phyloP scores from a whole-genome alignment of 1,284 basidiomycete species.

The Cutaneotrichosporon sp. region DNA sequence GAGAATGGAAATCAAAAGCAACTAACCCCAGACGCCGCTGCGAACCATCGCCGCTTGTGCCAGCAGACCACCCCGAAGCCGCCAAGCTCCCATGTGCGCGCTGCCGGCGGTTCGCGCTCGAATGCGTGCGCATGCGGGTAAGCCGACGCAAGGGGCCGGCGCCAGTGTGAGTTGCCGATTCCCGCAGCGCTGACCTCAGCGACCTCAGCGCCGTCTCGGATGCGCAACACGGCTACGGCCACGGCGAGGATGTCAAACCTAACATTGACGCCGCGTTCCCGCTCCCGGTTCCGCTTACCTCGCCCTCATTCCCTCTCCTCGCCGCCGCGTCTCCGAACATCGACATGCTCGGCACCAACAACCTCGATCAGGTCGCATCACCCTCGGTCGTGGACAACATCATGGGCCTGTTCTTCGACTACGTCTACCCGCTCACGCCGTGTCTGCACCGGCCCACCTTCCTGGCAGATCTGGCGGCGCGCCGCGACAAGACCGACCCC shows the following conservation, averaged over 20 bases:
- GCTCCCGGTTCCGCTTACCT: slow-evolving; percentile 1
- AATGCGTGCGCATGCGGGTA: slow-evolving; percentile 43
- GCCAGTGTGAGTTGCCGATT: slow-evolving; percentile 35
- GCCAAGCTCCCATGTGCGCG: slow-evolving; percentile 47
- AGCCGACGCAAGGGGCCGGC: slow-evolving; percentile 43
- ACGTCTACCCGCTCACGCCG: slow-evolving; percentile 46
- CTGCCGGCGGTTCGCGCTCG: slow-evolving; percentile 44
- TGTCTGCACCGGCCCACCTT: slow-evolving; percentile 47
- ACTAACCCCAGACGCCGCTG: slow-evolving; percentile 44
- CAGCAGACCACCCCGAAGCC: slow-evolving; percentile 42
- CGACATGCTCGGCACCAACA: slow-evolving; percentile 23
- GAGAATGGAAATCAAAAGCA: slow-evolving; percentile 1
- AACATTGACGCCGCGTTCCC: neutral
- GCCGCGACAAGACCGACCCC: slow-evolving; percentile 39
- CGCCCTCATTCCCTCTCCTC: slow-evolving; percentile 17
- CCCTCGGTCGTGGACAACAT: slow-evolving; percentile 37
- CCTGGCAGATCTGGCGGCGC: slow-evolving; percentile 35
- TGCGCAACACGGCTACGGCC: slow-evolving; percentile 33
- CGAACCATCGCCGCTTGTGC: slow-evolving; percentile 46
- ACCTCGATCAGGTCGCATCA: slow-evolving; percentile 40
- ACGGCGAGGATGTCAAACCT: neutral
- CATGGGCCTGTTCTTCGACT: slow-evolving; percentile 46
- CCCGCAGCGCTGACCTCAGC: neutral
- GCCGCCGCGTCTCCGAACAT: slow-evolving; percentile 16
- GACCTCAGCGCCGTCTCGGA: slow-evolving; percentile 38